phyloP scores from a whole-genome alignment of 2,329 filamentous ascomycete genomes.

The Amesomyces nigricolor region DNA sequence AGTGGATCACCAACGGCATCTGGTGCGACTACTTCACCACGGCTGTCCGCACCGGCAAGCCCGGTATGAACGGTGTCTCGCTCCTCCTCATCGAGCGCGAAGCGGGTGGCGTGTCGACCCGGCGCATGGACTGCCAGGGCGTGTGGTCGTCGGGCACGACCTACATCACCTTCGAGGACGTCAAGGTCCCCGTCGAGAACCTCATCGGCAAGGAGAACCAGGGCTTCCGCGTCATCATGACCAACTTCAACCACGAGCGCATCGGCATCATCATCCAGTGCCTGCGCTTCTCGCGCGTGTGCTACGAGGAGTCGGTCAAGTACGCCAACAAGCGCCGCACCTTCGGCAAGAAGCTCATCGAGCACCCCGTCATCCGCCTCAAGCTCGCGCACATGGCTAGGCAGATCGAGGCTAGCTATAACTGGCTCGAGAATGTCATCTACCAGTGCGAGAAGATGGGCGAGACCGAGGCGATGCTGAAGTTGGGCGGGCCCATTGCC shows the following conservation, averaged over 20 bases:
- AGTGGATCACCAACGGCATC: slow-evolving; percentile 98
- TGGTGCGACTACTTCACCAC: slow-evolving; percentile 98
- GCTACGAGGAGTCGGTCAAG: slow-evolving; percentile 93
- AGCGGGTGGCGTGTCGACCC: slow-evolving; percentile 78
- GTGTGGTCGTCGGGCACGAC: slow-evolving; percentile 94
- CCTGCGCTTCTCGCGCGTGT: slow-evolving; percentile 89
- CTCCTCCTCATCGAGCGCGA: slow-evolving; percentile 87
- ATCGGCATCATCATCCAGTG: slow-evolving; percentile 99
- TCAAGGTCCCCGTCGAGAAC: slow-evolving; percentile 99
- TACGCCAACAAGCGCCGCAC: slow-evolving; percentile 96
- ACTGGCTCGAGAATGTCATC: slow-evolving; percentile 93
- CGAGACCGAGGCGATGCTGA: slow-evolving; percentile 92
- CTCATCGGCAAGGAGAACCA: slow-evolving; percentile 96
- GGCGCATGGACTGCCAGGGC: slow-evolving; percentile 97
- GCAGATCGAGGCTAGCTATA: slow-evolving; percentile 94
- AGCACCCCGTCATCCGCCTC: slow-evolving; percentile 94
- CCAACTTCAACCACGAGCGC: slow-evolving; percentile 99
- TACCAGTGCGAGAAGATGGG: slow-evolving; percentile 91
- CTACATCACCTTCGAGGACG: slow-evolving; percentile 97
- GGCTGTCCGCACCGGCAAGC: slow-evolving; percentile 81
- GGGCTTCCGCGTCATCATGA: slow-evolving; percentile 99
- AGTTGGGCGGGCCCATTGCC: slow-evolving; percentile 90
- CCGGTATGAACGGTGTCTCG: slow-evolving; percentile 88
- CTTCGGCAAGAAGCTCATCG: slow-evolving; percentile 93
- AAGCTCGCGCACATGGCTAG: slow-evolving; percentile 98